Conservation (phyloP, 805 yeast species). For the Sugiyamaella chiloensis region DNA sequence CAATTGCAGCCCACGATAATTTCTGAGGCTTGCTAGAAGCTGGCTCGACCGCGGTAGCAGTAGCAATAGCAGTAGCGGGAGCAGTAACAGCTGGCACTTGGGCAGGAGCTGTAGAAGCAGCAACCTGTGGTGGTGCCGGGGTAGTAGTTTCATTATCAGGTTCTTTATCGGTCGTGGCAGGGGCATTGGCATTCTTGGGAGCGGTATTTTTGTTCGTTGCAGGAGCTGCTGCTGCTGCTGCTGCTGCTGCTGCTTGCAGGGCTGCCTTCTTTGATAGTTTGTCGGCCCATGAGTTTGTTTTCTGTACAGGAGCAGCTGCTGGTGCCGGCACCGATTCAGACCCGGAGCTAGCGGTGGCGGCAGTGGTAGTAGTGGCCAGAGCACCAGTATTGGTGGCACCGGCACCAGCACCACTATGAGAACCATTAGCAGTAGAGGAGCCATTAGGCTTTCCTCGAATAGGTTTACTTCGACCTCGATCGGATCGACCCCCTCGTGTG, state of each 20-base stretch:
- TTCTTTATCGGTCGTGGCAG: conserved; percentile 15
- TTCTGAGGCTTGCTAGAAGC: conserved; percentile 22
- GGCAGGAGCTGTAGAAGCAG: conserved; percentile 19
- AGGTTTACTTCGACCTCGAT: conserved; percentile 22
- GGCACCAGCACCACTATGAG: conserved; percentile 11
- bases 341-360: conserved; percentile 18
- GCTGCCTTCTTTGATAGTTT: conserved; percentile 31
- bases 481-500: conserved; percentile 24
- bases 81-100: background rate
- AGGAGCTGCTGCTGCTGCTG: conserved; percentile 21
- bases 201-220: conserved; percentile 17
- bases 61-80: conserved; percentile 1
- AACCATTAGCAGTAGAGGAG: conserved; percentile 6
- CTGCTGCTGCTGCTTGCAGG: conserved; percentile 19
- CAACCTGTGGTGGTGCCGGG: conserved; percentile 18
- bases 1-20: conserved; percentile 70
- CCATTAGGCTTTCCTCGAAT: conserved; percentile 15
- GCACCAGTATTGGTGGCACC: conserved; percentile 12
- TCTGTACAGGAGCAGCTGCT: conserved; percentile 19
- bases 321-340: background rate
- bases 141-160: conserved; percentile 15
- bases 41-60: conserved; percentile 22
- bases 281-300: conserved; percentile 39
- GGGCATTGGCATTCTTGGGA: conserved; percentile 20
- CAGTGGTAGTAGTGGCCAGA: conserved; percentile 3